Base-by-base conservation (phyloP, 768 basidiomycete species). In the Lactarius pseudohatsudake region DNA sequence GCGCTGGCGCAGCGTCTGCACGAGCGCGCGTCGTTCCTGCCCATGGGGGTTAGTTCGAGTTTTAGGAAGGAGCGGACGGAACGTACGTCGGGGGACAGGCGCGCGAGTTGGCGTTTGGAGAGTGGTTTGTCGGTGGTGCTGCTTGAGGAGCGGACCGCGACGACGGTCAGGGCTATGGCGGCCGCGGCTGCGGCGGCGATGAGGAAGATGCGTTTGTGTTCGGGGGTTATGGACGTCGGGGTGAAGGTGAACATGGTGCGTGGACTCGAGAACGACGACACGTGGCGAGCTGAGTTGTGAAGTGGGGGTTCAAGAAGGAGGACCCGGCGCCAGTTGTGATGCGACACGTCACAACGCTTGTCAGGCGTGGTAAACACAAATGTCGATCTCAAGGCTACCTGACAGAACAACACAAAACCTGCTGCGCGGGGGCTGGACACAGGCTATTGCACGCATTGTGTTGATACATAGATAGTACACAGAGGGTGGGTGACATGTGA, bases 21-120 rank as follows among this genome's bases (percentile, higher is more conserved):
- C 89, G 50, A 83, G 76, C 72, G 82, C 82, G 45, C 79, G 74
- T 59, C 89, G 87, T 75, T 91, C 87, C 90, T 90, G 68, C 10
- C 4, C 4, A 2, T 9, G 22, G 7, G 26, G 26, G 26, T 26
- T 26, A 26, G 26, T 26, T 26, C 26, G 26, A 26, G 26, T 26
- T 26, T 26, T 26, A 26, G 26, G 26, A 26, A 26, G 26, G 26
- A 26, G 26, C 26, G 26, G 26, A 26, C 26, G 26, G 55, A 32
- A 34, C 55, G 30, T 22, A 50, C 47, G 11, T n/a, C 47, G 55
- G 55, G 3, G 34, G 55, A 57, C 8, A 34, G 7, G 18, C 30
- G 34, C 30, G 30, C 20, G 11, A 34, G 55, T 9, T 30, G 34
- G 8, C 28, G 28, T 34, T 34, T 57, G 55, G 55, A 30, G 55